Conservation (phyloP, 2,329 filamentous ascomycete genomes). For the Fusarium incarnatum region DNA sequence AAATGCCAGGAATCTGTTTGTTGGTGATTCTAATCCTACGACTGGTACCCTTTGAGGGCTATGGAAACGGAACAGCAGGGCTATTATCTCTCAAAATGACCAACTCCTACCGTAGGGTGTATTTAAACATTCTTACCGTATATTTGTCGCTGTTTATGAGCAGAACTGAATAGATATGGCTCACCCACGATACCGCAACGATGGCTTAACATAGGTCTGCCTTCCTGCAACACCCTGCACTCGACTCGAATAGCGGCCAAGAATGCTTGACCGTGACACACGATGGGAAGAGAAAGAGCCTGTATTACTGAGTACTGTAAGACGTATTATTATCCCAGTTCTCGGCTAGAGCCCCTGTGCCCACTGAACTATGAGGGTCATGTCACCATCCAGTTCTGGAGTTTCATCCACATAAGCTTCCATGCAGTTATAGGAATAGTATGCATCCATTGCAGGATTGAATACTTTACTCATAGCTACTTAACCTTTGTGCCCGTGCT, state of each 20-base stretch:
- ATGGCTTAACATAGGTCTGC: background rate
- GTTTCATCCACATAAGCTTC: background rate
- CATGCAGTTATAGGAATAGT: background rate
- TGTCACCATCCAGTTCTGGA: background rate
- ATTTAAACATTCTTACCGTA: fast-evolving
- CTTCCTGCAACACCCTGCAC: background rate
- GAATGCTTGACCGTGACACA: background rate
- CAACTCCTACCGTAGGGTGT: background rate
- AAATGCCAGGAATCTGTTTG: background rate
- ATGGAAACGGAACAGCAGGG: background rate
- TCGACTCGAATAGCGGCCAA: background rate
- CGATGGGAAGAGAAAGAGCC: background rate
- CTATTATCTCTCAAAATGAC: background rate
- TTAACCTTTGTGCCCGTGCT: background rate
- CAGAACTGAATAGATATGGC: background rate
- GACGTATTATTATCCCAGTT: background rate
- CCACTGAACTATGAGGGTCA: background rate
- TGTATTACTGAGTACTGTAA: background rate
- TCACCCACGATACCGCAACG: background rate
- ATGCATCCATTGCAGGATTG: background rate
- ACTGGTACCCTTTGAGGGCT: background rate
- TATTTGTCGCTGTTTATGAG: background rate
- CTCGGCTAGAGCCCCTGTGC: background rate
- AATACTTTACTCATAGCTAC: background rate
- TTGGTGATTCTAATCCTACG: background rate